These are phyloP conservation scores for Solanum piurae DNA, from an alignment of 257 asterid genomes.

Conservation along the genomic window DNA sequence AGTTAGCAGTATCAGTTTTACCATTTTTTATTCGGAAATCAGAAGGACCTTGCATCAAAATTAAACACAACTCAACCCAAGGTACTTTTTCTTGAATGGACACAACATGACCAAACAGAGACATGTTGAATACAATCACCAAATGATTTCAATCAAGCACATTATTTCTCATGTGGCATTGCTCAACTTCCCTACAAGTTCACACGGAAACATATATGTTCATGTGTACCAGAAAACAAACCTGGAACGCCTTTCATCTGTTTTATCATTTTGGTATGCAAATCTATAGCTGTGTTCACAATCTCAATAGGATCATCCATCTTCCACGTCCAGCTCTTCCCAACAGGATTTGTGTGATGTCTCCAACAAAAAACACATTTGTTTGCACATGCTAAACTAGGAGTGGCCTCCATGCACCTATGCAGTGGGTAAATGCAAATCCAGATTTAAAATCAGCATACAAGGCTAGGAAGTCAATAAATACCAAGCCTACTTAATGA, in stretches of 20 bases:
- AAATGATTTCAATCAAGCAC: neutral
- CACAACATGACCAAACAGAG: neutral
- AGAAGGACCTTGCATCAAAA: neutral
- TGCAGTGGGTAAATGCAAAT: no score
- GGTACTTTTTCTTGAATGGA: neutral
- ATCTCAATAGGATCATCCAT: slow-evolving; percentile 93
- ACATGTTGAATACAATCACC: neutral
- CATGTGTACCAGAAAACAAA: slow-evolving; percentile 8
- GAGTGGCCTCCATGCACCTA: slow-evolving; percentile 98
- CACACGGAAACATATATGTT: neutral
- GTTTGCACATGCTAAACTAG: slow-evolving; percentile 98
- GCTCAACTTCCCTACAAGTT: no score
- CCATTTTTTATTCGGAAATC: neutral
- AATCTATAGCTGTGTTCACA: slow-evolving; percentile 73
- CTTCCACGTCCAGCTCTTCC: slow-evolving; percentile 95
- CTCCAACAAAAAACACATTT: slow-evolving; percentile 99
- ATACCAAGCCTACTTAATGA: neutral
- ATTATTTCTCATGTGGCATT: no score
- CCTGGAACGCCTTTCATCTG: slow-evolving; percentile 18
- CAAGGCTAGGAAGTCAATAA: no score
- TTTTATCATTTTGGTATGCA: slow-evolving; percentile 76
- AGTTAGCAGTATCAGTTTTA: neutral
- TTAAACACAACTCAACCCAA: neutral
- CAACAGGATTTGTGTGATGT: slow-evolving; percentile 97
- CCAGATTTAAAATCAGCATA: no score